phyloP scores from a whole-genome alignment of 2,329 filamentous ascomycete species.

The Ophiostoma sp. region DNA sequence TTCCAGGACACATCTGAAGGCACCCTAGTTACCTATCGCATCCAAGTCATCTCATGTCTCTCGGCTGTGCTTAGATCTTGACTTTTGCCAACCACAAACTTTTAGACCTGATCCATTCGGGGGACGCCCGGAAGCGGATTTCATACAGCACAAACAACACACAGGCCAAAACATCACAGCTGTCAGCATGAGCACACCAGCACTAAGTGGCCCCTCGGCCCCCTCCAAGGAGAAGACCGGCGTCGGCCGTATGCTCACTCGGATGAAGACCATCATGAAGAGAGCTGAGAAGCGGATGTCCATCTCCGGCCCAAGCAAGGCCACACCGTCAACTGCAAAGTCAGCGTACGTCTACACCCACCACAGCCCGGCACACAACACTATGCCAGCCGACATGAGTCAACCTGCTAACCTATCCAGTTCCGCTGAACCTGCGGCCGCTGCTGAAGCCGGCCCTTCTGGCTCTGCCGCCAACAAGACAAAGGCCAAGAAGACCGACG shows the following conservation, averaged over 20 bases:
- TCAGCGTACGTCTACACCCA: background rate
- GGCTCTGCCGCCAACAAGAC: constrained; percentile 17
- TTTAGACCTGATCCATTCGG: background rate
- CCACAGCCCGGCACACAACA: background rate
- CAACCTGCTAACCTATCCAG: background rate
- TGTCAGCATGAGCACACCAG: constrained; percentile 40
- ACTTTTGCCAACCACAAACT: background rate
- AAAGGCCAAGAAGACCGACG: constrained; percentile 18
- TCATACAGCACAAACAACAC: background rate
- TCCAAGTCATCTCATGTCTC: background rate
- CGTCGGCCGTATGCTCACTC: constrained; percentile 42
- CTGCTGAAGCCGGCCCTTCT: constrained; percentile 8
- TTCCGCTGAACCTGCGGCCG: constrained; percentile 5
- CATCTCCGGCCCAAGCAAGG: constrained; percentile 26
- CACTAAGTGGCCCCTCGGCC: constrained; percentile 36
- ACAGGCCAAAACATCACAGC: background rate
- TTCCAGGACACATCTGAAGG: background rate
- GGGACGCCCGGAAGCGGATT: background rate
- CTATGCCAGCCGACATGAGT: too few species aligned
- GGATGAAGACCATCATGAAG: constrained; percentile 48
- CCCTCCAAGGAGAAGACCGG: constrained; percentile 42
- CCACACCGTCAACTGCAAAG: constrained; percentile 23
- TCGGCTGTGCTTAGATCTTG: background rate
- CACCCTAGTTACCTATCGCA: background rate
- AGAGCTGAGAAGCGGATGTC: constrained; percentile 36